phyloP scores from a whole-genome alignment of 305 asterid species.

The Salvia sclarea region DNA sequence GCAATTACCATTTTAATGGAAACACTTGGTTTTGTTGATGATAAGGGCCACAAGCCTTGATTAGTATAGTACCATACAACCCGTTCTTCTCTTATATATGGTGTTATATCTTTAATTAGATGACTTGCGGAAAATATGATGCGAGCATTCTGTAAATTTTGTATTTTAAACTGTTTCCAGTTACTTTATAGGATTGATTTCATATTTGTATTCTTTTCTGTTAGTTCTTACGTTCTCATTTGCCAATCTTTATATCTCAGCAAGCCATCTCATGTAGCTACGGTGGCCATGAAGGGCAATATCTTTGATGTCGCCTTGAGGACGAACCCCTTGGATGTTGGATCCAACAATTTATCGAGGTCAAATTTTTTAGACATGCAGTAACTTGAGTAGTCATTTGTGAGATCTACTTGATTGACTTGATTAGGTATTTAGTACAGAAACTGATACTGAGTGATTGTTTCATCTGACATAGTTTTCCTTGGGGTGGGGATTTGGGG shows the following conservation, averaged over 20 bases:
- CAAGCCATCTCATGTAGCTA: conserved; percentile 70
- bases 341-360: conserved; percentile 70
- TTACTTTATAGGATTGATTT: conserved; percentile 12
- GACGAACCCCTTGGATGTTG: conserved; percentile 50
- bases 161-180: conserved; percentile 3
- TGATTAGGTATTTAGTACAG: conserved; percentile 2
- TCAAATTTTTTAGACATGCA: conserved; percentile 39
- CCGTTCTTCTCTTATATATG: conserved; percentile 10
- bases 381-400: conserved; percentile 6
- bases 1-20: conserved; percentile 2
- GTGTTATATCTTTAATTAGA: background rate
- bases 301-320: conserved; percentile 77
- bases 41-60: conserved; percentile 25
- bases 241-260: conserved; percentile 53
- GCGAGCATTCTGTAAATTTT: background rate
- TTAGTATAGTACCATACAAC: background rate
- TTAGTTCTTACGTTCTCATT: conserved; percentile 35
- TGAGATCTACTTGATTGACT: conserved; percentile 19
- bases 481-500: too few relatives aligned
- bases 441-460: conserved; percentile 18
- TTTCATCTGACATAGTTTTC: background rate
- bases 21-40: conserved; percentile 22
- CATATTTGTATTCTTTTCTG: conserved; percentile 5
- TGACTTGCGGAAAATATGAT: conserved; percentile 17
- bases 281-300: conserved; percentile 59